Evolutionary conservation across 371 early-diverging fungal species (phyloP).

Genomic region (Amoeboaphelidium occidentale): DNA sequence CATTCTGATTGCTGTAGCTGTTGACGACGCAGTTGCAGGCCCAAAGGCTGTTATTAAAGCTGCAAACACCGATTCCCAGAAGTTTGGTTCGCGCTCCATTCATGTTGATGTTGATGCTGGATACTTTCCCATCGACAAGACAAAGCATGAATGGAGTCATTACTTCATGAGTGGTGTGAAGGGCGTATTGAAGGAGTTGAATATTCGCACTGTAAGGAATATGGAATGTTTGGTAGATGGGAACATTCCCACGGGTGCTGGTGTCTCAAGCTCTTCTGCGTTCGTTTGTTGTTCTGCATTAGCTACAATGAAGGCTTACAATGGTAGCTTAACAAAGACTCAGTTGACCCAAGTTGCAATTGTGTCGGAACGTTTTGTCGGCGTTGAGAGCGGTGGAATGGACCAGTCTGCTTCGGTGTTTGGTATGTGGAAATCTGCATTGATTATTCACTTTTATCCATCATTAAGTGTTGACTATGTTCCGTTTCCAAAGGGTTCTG

Average conservation of each 20-base stretch:
- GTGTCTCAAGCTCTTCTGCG: conserved; percentile 61
- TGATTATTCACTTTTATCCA: conserved; percentile 66
- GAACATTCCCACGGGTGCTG: conserved; percentile 56
- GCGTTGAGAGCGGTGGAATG: conserved; percentile 55
- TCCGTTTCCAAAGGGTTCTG: conserved; percentile 20
- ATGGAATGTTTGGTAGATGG: conserved; percentile 45
- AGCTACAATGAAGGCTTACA: conserved; percentile 33
- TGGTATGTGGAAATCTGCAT: conserved; percentile 35
- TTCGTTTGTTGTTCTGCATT: conserved; percentile 52
- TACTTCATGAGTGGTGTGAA: conserved; percentile 57
- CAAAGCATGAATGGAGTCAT: conserved; percentile 47
- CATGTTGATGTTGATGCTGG: too few relatives aligned
- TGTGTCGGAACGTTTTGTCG: conserved; percentile 50
- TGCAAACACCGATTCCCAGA: conserved; percentile 28
- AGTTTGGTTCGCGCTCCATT: too few relatives aligned
- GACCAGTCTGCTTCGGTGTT: conserved; percentile 75
- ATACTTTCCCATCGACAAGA: conserved; percentile 37
- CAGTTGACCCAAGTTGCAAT: conserved; percentile 49
- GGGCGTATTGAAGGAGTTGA: conserved; percentile 35
- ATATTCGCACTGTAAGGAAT: conserved; percentile 27
- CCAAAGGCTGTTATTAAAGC: conserved; percentile 9
- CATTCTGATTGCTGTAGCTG: conserved; percentile 27
- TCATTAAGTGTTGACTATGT: conserved; percentile 33
- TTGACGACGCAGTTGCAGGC: conserved; percentile 3
- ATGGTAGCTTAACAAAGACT: conserved; percentile 23